A percentile compares a stretch with the other conserved stretches of the same genome.
phyloP scores from a whole-genome alignment of 306 rosid genomes.

The Medicago arabica region DNA sequence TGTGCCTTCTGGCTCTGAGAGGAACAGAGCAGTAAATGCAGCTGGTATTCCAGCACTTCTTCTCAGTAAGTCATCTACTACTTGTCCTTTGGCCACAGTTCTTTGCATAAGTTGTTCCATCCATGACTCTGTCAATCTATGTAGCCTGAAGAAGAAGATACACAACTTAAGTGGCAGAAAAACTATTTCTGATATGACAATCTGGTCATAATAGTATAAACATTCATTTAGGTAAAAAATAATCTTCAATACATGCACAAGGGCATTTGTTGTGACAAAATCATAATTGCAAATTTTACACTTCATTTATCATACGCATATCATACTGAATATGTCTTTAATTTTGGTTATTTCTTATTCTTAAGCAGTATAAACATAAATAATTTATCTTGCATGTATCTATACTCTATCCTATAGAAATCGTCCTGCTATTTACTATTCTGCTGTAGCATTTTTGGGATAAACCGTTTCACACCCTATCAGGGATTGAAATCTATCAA shows the following conservation, averaged over 20 bases:
- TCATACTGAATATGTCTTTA: too few relatives aligned
- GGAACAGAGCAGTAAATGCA: conserved; percentile 88
- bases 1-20: conserved; percentile 98
- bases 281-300: not conserved
- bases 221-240: conserved; percentile 5
- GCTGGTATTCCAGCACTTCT: conserved; percentile 99
- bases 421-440: too few relatives aligned
- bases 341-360: too few relatives aligned
- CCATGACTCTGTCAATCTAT: conserved; percentile 90
- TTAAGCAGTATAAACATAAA: too few relatives aligned
- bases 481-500: too few relatives aligned
- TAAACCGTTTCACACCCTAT: too few relatives aligned
- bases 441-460: too few relatives aligned
- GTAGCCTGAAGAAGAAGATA: conserved; percentile 65
- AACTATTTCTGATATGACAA: conserved; percentile 23
- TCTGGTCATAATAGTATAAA: conserved; percentile 14
- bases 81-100: conserved; percentile 84
- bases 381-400: too few relatives aligned
- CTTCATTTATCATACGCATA: conserved; percentile 27
- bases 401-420: too few relatives aligned
- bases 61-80: conserved; percentile 89
- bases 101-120: conserved; percentile 97
- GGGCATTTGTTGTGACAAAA: conserved; percentile 13
- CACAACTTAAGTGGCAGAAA: conserved; percentile 37
- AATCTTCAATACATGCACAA: too few relatives aligned